Evolutionary conservation across 1,284 basidiomycete species (phyloP).

Genomic region (Heterobasidion annosum): DNA sequence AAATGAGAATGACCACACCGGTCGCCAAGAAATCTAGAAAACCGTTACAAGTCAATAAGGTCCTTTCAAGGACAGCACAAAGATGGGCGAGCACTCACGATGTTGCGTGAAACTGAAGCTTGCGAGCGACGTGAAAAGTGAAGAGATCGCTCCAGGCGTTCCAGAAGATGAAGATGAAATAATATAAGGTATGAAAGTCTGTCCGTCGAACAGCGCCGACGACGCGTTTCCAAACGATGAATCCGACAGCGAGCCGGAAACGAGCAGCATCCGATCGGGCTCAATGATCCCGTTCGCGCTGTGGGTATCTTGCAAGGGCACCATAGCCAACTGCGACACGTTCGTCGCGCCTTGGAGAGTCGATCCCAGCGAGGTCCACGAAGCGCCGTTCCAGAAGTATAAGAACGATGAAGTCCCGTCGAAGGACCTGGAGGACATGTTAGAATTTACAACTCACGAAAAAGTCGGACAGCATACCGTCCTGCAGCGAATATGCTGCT

Average conservation of each 20-base stretch:
- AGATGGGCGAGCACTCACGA: slow-evolving; percentile 37
- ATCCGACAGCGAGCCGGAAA: slow-evolving; percentile 76
- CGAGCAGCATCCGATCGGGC: slow-evolving; percentile 82
- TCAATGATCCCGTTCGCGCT: slow-evolving; percentile 65
- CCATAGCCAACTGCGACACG: slow-evolving; percentile 83
- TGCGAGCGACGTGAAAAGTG: slow-evolving; percentile 75
- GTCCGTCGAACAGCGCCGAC: slow-evolving; percentile 83
- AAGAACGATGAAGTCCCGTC: slow-evolving; percentile 65
- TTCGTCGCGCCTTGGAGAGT: slow-evolving; percentile 44
- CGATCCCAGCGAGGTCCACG: slow-evolving; percentile 63
- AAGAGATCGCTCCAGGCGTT: slow-evolving; percentile 62
- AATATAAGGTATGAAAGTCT: slow-evolving; percentile 79
- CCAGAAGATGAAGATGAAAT: slow-evolving; percentile 64
- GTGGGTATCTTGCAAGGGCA: slow-evolving; percentile 78
- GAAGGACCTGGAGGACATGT: slow-evolving; percentile 28
- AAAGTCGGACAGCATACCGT: slow-evolving; percentile 34
- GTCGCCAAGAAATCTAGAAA: slow-evolving; percentile 74
- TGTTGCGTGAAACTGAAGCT: slow-evolving; percentile 67
- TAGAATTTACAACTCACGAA: not conserved
- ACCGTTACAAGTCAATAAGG: slow-evolving; percentile 6
- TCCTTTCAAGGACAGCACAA: not conserved
- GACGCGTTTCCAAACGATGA: slow-evolving; percentile 72
- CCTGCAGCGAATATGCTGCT: slow-evolving; percentile 90
- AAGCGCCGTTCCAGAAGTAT: slow-evolving; percentile 71
- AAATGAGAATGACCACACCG: slow-evolving; percentile 93